phyloP scores from a whole-genome alignment of 352 stramenopile species.

The Pythium angustatum region DNA sequence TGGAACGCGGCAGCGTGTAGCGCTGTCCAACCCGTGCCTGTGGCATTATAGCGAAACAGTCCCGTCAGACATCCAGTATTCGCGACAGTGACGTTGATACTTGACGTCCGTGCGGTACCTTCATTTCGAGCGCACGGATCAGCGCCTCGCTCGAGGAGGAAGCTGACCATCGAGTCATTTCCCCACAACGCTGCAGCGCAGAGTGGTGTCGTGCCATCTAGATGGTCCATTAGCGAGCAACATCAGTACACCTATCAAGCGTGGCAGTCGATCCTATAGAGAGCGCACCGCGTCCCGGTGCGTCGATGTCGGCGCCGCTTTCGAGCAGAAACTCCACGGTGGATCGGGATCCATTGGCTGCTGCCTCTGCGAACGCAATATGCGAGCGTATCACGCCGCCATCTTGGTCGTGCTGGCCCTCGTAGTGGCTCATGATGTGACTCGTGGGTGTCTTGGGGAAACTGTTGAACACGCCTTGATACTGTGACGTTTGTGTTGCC shows the following conservation, averaged over 20 bases:
- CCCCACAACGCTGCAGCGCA: conserved; percentile 41
- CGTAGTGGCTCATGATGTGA: conserved; percentile 21
- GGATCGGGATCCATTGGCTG: conserved; percentile 39
- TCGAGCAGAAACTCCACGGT: conserved; percentile 44
- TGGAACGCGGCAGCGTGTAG: conserved; percentile 43
- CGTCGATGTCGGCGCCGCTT: conserved; percentile 37
- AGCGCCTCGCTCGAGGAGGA: conserved; percentile 31
- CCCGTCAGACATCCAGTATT: too few relatives aligned
- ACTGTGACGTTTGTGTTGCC: too few relatives aligned
- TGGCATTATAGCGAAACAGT: too few relatives aligned
- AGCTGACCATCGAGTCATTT: conserved; percentile 41
- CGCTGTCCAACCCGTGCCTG: conserved; percentile 39
- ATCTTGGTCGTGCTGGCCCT: conserved; percentile 25
- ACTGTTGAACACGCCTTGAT: too few relatives aligned
- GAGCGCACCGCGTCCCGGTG: conserved; percentile 32
- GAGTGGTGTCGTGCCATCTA: conserved; percentile 40
- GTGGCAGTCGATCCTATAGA: not conserved
- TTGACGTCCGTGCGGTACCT: conserved; percentile 19
- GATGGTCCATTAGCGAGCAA: not conserved
- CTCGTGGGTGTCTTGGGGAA: too few relatives aligned
- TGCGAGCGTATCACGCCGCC: conserved; percentile 35
- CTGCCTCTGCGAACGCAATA: conserved; percentile 38
- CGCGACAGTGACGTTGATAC: not conserved
- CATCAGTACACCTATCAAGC: not conserved
- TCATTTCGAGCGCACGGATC: conserved; percentile 37